Percentiles rank a stretch among this genome's conserved stretches.
These are phyloP conservation scores for Eucalyptus erythrocorys DNA, from an alignment of 345 rosid genomes.

Conservation along the genomic window DNA sequence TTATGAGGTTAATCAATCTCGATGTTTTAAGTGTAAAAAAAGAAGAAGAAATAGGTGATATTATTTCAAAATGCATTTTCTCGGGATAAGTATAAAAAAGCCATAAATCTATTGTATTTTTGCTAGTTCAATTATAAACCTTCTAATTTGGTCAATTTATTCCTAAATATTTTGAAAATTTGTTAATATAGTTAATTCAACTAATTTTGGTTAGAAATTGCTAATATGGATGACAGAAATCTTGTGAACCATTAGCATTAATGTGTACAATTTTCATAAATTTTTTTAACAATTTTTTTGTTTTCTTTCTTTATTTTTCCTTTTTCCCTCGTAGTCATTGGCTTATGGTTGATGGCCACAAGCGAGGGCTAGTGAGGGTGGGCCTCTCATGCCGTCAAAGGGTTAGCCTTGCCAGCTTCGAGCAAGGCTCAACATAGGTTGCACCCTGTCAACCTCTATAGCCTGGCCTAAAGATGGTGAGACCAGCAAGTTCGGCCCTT, in stretches of 20 bases:
- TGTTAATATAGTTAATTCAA: too few relatives aligned
- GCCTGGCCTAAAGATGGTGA: not conserved
- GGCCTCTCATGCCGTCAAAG: not conserved
- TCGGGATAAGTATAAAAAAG: not conserved
- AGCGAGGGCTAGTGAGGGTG: not conserved
- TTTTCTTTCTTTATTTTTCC: not conserved
- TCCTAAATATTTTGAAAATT: too few relatives aligned
- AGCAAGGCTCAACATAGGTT: rapidly evolving
- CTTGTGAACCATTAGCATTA: rapidly evolving
- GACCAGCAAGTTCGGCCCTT: not conserved
- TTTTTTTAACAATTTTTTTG: too few relatives aligned
- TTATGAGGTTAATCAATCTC: not conserved
- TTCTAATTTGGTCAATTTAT: too few relatives aligned
- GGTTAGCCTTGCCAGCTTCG: not conserved
- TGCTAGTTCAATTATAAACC: too few relatives aligned
- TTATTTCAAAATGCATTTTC: not conserved
- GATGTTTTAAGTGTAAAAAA: not conserved
- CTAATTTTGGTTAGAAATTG: too few relatives aligned
- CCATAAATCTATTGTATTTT: too few relatives aligned
- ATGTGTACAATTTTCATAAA: too few relatives aligned
- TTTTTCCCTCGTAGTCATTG: rapidly evolving
- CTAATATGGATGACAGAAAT: rapidly evolving
- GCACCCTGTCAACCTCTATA: not conserved
- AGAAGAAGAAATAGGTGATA: not conserved
- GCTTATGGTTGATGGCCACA: not conserved